phyloP scores from a whole-genome alignment of 2,329 filamentous ascomycete species.

The Macroventuria anomochaeta region DNA sequence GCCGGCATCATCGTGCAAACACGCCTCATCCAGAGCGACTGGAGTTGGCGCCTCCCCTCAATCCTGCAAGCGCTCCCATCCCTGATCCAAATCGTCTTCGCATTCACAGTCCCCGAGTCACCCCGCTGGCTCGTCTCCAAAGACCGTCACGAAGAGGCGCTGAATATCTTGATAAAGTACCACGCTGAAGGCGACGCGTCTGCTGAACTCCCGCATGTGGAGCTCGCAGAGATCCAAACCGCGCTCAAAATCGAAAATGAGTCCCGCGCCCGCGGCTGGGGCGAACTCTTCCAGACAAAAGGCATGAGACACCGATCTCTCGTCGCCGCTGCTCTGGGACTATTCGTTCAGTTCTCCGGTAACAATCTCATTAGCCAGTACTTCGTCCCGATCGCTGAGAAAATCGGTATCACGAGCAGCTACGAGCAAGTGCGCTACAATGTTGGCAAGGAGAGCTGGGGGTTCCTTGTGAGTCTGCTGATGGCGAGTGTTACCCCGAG shows the following conservation, averaged over 20 bases:
- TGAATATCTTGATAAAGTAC: conserved; percentile 67
- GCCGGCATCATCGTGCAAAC: conserved; percentile 71
- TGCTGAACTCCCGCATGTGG: conserved; percentile 65
- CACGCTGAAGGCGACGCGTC: conserved; percentile 67
- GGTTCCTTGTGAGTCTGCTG: conserved; percentile 62
- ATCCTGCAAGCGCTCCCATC: conserved; percentile 70
- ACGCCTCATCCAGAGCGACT: conserved; percentile 62
- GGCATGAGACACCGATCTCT: conserved; percentile 70
- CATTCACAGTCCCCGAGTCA: conserved; percentile 69
- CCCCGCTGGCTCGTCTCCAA: conserved; percentile 70
- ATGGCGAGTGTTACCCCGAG: conserved; percentile 63
- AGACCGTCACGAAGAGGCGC: conserved; percentile 67
- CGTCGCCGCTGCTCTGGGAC: conserved; percentile 66
- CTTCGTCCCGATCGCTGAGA: conserved; percentile 66
- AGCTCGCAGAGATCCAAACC: conserved; percentile 70
- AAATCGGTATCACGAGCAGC: conserved; percentile 64
- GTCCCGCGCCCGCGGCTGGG: conserved; percentile 59
- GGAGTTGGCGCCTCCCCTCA: conserved; percentile 72
- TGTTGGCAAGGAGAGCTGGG: conserved; percentile 65
- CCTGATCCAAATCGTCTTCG: conserved; percentile 66
- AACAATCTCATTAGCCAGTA: conserved; percentile 69
- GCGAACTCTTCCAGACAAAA: conserved; percentile 66
- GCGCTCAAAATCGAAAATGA: conserved; percentile 66
- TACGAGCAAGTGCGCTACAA: conserved; percentile 52
- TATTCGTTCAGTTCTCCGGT: conserved; percentile 72